Evolutionary conservation across 2,329 filamentous ascomycete species (phyloP).

Genomic region (Neofusicoccum sp.): DNA sequence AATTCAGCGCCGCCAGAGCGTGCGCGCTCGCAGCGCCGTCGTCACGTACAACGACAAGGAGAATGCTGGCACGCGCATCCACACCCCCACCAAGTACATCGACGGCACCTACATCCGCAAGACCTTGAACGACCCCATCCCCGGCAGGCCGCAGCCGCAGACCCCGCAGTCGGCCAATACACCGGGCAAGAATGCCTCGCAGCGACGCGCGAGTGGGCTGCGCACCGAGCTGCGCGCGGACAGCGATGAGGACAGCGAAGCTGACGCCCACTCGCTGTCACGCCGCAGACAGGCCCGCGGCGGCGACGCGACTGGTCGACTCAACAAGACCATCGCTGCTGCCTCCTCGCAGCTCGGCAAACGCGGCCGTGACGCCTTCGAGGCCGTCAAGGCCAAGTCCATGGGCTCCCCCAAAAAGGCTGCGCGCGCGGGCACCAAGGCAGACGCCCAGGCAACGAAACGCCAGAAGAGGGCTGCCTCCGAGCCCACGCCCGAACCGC

Average conservation of each 20-base stretch:
- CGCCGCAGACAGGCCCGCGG: neutral
- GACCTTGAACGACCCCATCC: slow-evolving; percentile 24
- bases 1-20: slow-evolving; percentile 44
- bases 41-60: slow-evolving; percentile 67
- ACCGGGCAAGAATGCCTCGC: neutral
- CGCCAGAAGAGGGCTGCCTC: neutral
- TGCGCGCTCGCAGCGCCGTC: slow-evolving; percentile 55
- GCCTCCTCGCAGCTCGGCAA: slow-evolving; percentile 2
- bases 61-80: slow-evolving; percentile 60
- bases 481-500: slow-evolving; percentile 4
- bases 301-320: neutral
- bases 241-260: neutral
- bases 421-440: slow-evolving; percentile 45
- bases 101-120: slow-evolving; percentile 23
- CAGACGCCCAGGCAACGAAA: neutral
- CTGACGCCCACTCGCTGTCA: neutral
- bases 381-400: slow-evolving; percentile 37
- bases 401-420: slow-evolving; percentile 17
- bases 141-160: neutral
- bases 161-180: neutral
- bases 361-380: slow-evolving; percentile 34
- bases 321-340: neutral
- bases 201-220: neutral
- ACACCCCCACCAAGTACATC: slow-evolving; percentile 50
- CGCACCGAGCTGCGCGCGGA: neutral